Evolutionary conservation across 139 green algal genomes (phyloP).

Genomic region (Spirogloea muscicola): DNA sequence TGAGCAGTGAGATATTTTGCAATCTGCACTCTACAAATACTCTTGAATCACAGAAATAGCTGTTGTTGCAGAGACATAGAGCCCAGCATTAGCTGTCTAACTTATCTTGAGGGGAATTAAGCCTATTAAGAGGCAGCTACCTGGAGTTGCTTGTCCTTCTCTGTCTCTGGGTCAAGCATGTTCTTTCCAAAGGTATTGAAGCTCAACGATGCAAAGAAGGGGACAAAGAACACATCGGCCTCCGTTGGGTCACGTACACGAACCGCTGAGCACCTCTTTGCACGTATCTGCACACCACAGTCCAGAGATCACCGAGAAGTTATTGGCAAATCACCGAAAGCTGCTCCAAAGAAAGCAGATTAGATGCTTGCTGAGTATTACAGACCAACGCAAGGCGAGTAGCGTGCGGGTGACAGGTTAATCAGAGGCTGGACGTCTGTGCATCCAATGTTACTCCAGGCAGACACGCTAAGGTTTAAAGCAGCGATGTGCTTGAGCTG

Average conservation of each 20-base stretch:
- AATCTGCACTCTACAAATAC: too few species aligned
- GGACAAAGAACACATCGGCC: constrained; percentile 47
- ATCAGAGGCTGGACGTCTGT: not conserved
- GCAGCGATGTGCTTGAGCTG: not conserved
- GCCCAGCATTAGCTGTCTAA: too few species aligned
- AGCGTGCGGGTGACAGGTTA: not conserved
- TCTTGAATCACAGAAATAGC: too few species aligned
- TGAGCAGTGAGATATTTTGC: too few species aligned
- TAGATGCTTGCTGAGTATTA: not conserved
- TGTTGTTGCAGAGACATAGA: too few species aligned
- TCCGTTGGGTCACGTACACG: constrained; percentile 25
- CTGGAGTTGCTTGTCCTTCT: constrained; percentile 9
- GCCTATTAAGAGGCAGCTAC: too few species aligned
- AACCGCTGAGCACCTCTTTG: too few species aligned
- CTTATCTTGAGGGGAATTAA: too few species aligned
- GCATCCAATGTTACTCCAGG: too few species aligned
- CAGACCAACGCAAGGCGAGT: not conserved
- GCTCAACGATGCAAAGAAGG: constrained; percentile 36
- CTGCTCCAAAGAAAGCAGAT: not conserved
- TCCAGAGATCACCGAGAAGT: not conserved
- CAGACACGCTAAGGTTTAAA: too few species aligned
- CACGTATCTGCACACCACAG: too few species aligned
- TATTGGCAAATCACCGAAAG: not conserved
- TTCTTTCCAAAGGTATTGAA: constrained; percentile 28
- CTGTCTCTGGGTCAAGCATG: not conserved